These are phyloP conservation scores for Blyttiomyces sp. DNA, from an alignment of 371 early-diverging fungal species.

Conservation along the genomic window DNA sequence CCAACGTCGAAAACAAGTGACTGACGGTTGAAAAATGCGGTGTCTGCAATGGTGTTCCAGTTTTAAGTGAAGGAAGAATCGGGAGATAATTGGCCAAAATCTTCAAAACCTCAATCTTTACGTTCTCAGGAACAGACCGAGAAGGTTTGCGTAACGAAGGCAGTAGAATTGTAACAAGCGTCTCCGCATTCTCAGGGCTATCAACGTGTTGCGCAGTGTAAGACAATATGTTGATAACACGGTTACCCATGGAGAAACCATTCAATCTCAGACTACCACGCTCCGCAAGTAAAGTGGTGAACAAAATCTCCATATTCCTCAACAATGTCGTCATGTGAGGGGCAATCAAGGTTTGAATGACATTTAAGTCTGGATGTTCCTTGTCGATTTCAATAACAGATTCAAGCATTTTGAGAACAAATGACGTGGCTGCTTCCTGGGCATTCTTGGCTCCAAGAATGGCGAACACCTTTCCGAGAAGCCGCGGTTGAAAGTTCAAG, in stretches of 20 bases:
- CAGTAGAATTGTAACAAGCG: slow-evolving; percentile 74
- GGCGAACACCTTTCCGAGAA: slow-evolving; percentile 66
- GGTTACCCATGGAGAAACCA: slow-evolving; percentile 49
- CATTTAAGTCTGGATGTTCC: slow-evolving; percentile 10
- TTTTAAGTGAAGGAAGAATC: slow-evolving; percentile 28
- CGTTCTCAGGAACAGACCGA: slow-evolving; percentile 69
- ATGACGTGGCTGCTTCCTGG: slow-evolving; percentile 60
- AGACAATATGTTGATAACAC: slow-evolving; percentile 78
- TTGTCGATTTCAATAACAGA: slow-evolving; percentile 54
- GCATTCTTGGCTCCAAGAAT: slow-evolving; percentile 76
- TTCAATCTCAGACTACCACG: slow-evolving; percentile 17
- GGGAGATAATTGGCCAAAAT: slow-evolving; percentile 66
- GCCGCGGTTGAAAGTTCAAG: slow-evolving; percentile 55
- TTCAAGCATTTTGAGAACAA: slow-evolving; percentile 75
- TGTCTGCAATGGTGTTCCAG: slow-evolving; percentile 12
- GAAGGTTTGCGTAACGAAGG: slow-evolving; percentile 75
- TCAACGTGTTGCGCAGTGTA: slow-evolving; percentile 68
- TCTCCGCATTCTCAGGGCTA: slow-evolving; percentile 53
- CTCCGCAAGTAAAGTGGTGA: slow-evolving; percentile 26
- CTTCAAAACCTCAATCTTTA: slow-evolving; percentile 78
- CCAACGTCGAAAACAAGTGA: slow-evolving; percentile 56
- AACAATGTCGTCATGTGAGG: slow-evolving; percentile 65
- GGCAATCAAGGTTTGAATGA: slow-evolving; percentile 52
- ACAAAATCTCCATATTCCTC: slow-evolving; percentile 57
- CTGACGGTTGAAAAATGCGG: slow-evolving; percentile 60